Conservation (phyloP, 2,329 filamentous ascomycete species). For the Escovopsis sp. region DNA sequence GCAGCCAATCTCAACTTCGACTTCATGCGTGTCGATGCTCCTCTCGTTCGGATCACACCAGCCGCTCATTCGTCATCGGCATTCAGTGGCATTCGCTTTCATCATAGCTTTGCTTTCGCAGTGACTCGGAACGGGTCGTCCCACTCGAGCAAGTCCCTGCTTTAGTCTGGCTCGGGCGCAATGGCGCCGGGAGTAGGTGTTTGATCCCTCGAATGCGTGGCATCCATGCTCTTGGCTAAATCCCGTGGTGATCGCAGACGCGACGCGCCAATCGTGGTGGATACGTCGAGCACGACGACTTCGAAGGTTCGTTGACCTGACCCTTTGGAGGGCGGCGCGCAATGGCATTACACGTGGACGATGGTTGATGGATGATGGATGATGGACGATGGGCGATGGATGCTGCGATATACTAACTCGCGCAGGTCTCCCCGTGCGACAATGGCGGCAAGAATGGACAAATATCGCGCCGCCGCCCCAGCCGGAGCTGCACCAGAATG, state of each 20-base stretch:
- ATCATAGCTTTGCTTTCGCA: no score
- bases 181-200: constrained; percentile 27
- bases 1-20: no score
- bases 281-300: constrained; percentile 46
- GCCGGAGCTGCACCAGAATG: constrained; percentile 48
- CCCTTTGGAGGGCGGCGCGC: no score
- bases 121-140: no score
- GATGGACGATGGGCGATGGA: neutral
- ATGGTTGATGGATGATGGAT: no score
- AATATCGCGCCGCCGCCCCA: constrained; percentile 52
- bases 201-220: neutral
- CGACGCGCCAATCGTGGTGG: constrained; percentile 41
- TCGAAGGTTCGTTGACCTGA: constrained; percentile 30
- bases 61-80: no score
- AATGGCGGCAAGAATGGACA: constrained; percentile 67
- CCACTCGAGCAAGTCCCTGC: no score
- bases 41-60: no score
- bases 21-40: no score
- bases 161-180: constrained; percentile 3
- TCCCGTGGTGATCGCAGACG: constrained; percentile 23
- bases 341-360: no score
- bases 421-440: constrained; percentile 70
- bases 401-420: constrained; percentile 7
- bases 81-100: no score
- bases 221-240: constrained; percentile 6